A percentile compares a stretch with the other conserved stretches of the same genome.
phyloP scores from a whole-genome alignment of 1,284 basidiomycete species.

The Ustilago bromivora region DNA sequence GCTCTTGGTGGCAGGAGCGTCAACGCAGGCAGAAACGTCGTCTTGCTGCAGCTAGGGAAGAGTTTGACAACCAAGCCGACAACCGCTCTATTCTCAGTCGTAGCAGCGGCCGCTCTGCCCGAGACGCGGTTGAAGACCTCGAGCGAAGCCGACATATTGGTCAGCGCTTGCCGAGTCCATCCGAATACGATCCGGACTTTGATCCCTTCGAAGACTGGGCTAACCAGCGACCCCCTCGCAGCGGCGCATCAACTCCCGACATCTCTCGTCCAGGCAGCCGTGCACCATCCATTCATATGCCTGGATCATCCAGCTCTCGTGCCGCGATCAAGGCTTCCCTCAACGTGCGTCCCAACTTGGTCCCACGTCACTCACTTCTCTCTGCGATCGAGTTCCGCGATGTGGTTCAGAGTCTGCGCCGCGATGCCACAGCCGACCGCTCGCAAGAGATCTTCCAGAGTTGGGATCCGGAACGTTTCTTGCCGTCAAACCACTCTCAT shows the following conservation, averaged over 20 bases:
- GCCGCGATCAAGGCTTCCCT: constrained; percentile 15
- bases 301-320: constrained; percentile 29
- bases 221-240: constrained; percentile 17
- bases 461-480: constrained; percentile 60
- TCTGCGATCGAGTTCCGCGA: constrained; percentile 93
- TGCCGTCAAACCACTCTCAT: constrained; percentile 29
- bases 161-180: constrained; percentile 47
- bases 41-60: constrained; percentile 50
- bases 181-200: constrained; percentile 59
- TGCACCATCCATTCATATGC: constrained; percentile 31
- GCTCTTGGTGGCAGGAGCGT: constrained; percentile 78
- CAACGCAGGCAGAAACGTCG: constrained; percentile 39
- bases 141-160: constrained; percentile 2
- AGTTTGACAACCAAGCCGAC: constrained; percentile 45
- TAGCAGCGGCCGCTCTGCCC: constrained; percentile 19
- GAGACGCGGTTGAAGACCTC: constrained; percentile 14
- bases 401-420: constrained; percentile 82
- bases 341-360: constrained; percentile 40
- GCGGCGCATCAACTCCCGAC: constrained; percentile 30
- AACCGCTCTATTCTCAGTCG: constrained; percentile 33
- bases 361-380: constrained; percentile 76
- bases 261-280: constrained; percentile 17
- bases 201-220: constrained; percentile 60
- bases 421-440: constrained; percentile 67
- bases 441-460: constrained; percentile 59